These are phyloP conservation scores for Claviceps fusiformis DNA, from an alignment of 2,329 filamentous ascomycete genomes.

Conservation along the genomic window DNA sequence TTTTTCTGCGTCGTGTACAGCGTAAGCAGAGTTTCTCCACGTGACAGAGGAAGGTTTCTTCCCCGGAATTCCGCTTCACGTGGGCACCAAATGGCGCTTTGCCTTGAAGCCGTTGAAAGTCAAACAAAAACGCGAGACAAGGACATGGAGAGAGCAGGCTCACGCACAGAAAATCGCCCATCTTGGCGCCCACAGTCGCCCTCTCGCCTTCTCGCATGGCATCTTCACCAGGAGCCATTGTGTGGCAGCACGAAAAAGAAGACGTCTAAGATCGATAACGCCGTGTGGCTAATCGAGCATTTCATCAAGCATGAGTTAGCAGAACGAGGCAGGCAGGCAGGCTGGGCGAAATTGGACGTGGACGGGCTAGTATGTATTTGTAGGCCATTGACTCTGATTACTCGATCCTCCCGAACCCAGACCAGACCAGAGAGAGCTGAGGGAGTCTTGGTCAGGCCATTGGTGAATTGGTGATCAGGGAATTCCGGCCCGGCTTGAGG, in stretches of 20 bases:
- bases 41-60: neutral
- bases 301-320: neutral
- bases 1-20: slow-evolving; percentile 10
- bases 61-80: neutral
- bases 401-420: neutral
- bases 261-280: neutral
- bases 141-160: slow-evolving; percentile 5
- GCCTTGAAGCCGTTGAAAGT: neutral
- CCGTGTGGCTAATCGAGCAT: neutral
- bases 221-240: neutral
- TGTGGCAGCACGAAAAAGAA: neutral
- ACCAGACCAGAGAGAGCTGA: neutral
- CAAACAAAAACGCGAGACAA: neutral
- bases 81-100: neutral
- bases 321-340: neutral
- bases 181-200: slow-evolving; percentile 19
- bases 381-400: neutral
- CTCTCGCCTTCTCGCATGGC: neutral
- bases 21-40: slow-evolving; percentile 3
- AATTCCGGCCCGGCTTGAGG: neutral
- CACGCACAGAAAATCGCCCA: slow-evolving; percentile 20
- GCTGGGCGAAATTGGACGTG: neutral
- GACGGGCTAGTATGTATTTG: neutral
- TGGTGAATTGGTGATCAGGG: neutral
- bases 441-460: neutral